Evolutionary conservation across 2,329 filamentous ascomycete genomes (phyloP), one percentile per base, ranked within the genome.

Genomic region (Fusarium sp.): DNA sequence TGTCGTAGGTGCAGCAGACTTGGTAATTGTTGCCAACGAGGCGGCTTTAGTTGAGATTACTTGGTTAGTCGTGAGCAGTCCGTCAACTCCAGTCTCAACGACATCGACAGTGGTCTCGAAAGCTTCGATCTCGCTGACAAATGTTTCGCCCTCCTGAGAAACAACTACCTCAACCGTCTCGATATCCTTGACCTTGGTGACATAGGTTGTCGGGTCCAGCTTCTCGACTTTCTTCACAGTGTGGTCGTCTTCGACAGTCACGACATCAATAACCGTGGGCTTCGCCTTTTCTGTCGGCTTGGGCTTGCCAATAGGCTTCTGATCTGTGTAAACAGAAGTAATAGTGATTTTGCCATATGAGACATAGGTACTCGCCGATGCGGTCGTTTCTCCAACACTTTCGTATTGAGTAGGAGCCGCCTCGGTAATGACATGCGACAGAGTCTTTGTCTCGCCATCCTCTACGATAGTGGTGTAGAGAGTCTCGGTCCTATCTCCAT

Each of bases 321-420:
- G 64, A 6, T 73, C 63, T 8, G 76, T 78, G 24, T 72, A 76
- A 8, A 72, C 58, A 24, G 73, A 75, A 1, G 75, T 78, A n/a
- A 78, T 73, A 2, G 77, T 78, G 45, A 77, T 74, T 56, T 67
- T 67, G 5, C 76, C 77, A 22, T 77, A 73, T 15, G 67, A 71
- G 39, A 78, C 74, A 33, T 77, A 78, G 10, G 74, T 78, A 10
- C 66, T 78, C 3, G 77, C 63, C 7, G 70, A 70, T 15, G 75
- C 70, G 11, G 77, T 78, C 20, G 74, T 77, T 28, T 75, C 70
- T 35, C 76, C 76, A 14, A 72, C 68, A 15, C 66, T 74, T 22
- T 66, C 33, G 12, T 72, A 63, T 6, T 45, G 60, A 20, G 69
- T 77, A 5, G 55, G 63, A 3, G 73, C 35, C 7, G 66, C 60